Evolutionary conservation across 257 asterid genomes (phyloP).

Genomic region (Echites panduratus): DNA sequence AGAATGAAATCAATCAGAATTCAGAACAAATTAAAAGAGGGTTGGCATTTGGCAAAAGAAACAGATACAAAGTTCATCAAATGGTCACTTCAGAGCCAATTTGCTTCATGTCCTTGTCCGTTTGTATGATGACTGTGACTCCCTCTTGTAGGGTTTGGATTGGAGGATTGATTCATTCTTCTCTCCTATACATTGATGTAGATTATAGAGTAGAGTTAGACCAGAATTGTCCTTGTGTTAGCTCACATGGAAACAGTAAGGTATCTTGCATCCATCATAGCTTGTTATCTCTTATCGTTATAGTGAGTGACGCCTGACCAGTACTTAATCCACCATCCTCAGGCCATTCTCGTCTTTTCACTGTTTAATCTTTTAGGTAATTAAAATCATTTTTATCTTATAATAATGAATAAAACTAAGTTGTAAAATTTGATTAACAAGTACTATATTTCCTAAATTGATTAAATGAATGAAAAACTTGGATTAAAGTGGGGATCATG

Average conservation of each 20-base stretch:
- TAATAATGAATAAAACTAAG: too few species aligned
- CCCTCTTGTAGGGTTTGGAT: background rate
- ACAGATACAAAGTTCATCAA: background rate
- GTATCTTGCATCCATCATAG: background rate
- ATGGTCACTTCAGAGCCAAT: background rate
- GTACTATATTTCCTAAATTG: too few species aligned
- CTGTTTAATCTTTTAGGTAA: too few species aligned
- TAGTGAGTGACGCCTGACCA: background rate
- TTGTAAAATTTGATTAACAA: too few species aligned
- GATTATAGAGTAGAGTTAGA: background rate
- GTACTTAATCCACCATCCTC: background rate
- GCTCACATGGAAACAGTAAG: background rate
- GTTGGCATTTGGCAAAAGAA: background rate
- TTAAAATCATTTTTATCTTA: too few species aligned
- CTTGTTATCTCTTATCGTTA: background rate
- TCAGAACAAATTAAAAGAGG: background rate
- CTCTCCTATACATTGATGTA: background rate
- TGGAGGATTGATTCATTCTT: background rate
- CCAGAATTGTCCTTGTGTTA: background rate
- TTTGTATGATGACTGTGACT: too few species aligned
- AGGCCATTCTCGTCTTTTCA: background rate
- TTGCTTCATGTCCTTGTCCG: background rate
- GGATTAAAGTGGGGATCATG: too few species aligned
- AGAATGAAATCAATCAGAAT: background rate
- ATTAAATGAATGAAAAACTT: too few species aligned